Evolutionary conservation across 768 basidiomycete species (phyloP), one percentile per base, ranked within the genome.

Genomic region (Neoboletus magnificus): DNA sequence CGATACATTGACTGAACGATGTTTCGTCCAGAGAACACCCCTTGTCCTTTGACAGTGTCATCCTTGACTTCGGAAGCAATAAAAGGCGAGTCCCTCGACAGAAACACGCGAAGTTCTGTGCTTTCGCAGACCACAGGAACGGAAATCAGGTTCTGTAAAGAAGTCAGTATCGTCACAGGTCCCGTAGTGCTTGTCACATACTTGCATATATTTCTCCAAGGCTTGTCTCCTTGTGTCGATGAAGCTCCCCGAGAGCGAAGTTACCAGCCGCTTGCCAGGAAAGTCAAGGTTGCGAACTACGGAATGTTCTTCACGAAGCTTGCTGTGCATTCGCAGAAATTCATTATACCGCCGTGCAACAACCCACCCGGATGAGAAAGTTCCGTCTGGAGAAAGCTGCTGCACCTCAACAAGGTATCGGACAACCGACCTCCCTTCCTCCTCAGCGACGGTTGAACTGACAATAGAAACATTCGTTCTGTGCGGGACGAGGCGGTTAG

Each of bases 301-400:
- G 10, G 74, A 70, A 63, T 87, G 87, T 43, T 84, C 82, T 46
- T 97, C 97, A 55, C 85, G 82, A 48, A 99, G 74, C 56, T 87
- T 86, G 65, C 85, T 88, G 66, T 97, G 91, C 80, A 98, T 87
- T 51, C 81, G 86, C 58, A 89, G 80, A 69, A 99, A 99, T 66
- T 98, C 95, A 70, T 94, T 97, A 72, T 97, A 99, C 57, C 97
- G 77, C 60, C 95, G 77, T 10, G 93, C 91, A 8, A 98, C 86
- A 32, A 94, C 87, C 97, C 97, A 99, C 0, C 91, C 93, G 0
- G 89, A 89, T 3, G 84, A 77, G 68, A 89, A 86, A 39, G 79
- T 82, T 9, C 89, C 92, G 64, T 95, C 91, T 0, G 73, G 71
- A n/a, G 82, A 86, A 30, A 92, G 77, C 60, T 97, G 95, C 67